These are phyloP conservation scores for Xenosphaeropsis pyriputrescens DNA, from an alignment of 2,329 filamentous ascomycete genomes.

Conservation along the genomic window DNA sequence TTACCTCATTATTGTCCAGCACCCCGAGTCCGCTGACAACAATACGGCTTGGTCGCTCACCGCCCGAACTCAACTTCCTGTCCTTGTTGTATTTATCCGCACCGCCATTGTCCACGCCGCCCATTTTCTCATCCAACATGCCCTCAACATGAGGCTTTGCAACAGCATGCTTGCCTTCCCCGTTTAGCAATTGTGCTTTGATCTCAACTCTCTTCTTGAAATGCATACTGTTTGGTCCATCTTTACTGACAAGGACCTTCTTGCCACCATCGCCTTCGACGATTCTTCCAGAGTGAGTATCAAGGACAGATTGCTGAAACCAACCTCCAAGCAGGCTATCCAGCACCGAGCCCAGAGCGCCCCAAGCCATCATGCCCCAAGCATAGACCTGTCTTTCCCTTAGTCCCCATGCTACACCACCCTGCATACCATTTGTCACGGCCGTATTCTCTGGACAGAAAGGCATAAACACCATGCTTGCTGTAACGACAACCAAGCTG, in stretches of 20 bases:
- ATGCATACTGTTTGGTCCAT: constrained; percentile 14
- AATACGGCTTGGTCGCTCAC: constrained; percentile 31
- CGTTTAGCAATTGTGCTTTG: constrained; percentile 26
- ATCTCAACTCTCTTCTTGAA: constrained; percentile 20
- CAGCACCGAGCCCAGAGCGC: constrained; percentile 64
- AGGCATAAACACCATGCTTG: constrained; percentile 52
- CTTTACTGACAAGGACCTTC: constrained; percentile 31
- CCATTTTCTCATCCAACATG: constrained; percentile 19
- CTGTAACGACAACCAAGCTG: constrained; percentile 49
- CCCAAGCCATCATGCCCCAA: constrained; percentile 51
- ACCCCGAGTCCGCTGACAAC: constrained; percentile 58
- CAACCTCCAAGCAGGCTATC: constrained; percentile 80
- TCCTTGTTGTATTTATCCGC: constrained; percentile 34
- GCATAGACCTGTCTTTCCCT: constrained; percentile 33
- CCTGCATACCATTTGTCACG: constrained; percentile 14
- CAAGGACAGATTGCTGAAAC: constrained; percentile 74
- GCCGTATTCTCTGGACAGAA: constrained; percentile 31
- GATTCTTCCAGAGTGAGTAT: constrained; percentile 71
- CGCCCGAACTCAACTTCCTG: constrained; percentile 35
- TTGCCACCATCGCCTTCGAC: constrained; percentile 72
- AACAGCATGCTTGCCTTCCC: constrained; percentile 27
- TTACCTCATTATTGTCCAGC: constrained; percentile 91
- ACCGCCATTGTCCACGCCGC: constrained; percentile 22
- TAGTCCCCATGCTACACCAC: constrained; percentile 35
- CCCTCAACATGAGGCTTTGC: constrained; percentile 21